Percentiles rank a stretch among this genome's conserved stretches.
Conservation (phyloP, 257 asterid genomes). For the Solanum tarijense region DNA sequence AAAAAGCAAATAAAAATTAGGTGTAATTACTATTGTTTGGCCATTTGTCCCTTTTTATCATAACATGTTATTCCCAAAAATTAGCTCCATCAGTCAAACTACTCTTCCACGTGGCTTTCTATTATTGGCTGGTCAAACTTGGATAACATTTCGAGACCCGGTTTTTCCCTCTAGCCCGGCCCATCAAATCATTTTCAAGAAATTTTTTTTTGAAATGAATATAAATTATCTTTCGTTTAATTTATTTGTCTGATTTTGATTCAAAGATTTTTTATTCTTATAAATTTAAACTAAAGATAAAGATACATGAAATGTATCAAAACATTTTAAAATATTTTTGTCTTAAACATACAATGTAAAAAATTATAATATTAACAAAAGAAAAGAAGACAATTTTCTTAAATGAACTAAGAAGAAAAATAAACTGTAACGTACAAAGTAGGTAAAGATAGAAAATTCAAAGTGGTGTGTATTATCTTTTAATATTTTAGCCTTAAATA, state of each 20-base stretch:
- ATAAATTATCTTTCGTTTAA: too few species aligned
- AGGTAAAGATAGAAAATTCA: background rate
- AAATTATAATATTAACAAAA: too few species aligned
- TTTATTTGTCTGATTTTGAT: too few species aligned
- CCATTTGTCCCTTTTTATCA: background rate
- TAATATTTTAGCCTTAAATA: background rate
- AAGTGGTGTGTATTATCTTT: background rate
- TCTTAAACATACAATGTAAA: background rate
- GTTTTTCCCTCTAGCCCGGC: background rate
- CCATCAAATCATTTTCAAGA: background rate
- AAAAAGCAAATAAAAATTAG: background rate
- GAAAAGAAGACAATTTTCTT: background rate
- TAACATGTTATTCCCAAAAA: background rate
- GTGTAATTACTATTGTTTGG: background rate
- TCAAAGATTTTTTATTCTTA: too few species aligned
- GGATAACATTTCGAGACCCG: background rate
- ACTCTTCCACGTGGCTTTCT: background rate
- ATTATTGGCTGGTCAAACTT: slow-evolving; percentile 13
- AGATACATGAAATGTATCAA: background rate
- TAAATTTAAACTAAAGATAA: too few species aligned
- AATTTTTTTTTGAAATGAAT: background rate
- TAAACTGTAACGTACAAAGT: background rate
- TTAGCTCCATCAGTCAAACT: background rate
- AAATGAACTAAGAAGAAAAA: background rate
- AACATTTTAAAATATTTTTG: background rate